Evolutionary conservation across 148 eudicot genomes (phyloP).

Genomic region (Rhododendron mucronatum): DNA sequence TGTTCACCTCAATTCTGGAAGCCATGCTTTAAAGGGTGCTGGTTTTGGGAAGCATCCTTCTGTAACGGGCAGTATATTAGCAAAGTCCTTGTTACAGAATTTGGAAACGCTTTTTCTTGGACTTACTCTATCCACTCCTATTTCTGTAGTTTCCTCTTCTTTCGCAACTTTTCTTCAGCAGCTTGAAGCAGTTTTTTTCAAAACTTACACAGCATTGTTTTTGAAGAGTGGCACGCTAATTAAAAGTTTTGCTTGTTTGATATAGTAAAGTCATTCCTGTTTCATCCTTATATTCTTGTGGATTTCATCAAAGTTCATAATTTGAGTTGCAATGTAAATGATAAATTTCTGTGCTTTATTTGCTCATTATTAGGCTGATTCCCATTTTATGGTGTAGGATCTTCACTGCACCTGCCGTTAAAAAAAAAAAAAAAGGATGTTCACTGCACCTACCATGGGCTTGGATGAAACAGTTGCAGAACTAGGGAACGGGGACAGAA

Average conservation of each 20-base stretch:
- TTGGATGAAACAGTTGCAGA: conserved; percentile 33
- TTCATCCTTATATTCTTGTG: background rate
- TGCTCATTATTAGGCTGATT: conserved; percentile 3
- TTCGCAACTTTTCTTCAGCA: background rate
- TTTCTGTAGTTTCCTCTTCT: background rate
- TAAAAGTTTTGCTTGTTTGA: too few species aligned
- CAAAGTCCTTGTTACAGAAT: background rate
- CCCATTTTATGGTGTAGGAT: conserved; percentile 23
- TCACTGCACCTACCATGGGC: conserved; percentile 44
- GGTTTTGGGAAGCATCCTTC: background rate
- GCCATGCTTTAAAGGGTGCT: background rate
- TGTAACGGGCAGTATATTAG: background rate
- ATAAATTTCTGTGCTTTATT: background rate
- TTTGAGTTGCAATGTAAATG: background rate
- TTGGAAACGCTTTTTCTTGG: background rate
- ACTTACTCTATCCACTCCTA: background rate
- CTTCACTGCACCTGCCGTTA: conserved; percentile 13
- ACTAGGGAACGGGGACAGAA: conserved; percentile 19
- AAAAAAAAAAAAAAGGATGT: conserved; percentile 14
- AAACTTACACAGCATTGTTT: background rate
- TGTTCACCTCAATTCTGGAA: background rate
- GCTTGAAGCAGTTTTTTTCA: background rate
- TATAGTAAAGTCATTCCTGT: background rate
- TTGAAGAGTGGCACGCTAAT: background rate
- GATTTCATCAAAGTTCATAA: background rate